Base-by-base conservation (phyloP, 768 basidiomycete genomes). In the Cystofilobasidium ferigula region DNA sequence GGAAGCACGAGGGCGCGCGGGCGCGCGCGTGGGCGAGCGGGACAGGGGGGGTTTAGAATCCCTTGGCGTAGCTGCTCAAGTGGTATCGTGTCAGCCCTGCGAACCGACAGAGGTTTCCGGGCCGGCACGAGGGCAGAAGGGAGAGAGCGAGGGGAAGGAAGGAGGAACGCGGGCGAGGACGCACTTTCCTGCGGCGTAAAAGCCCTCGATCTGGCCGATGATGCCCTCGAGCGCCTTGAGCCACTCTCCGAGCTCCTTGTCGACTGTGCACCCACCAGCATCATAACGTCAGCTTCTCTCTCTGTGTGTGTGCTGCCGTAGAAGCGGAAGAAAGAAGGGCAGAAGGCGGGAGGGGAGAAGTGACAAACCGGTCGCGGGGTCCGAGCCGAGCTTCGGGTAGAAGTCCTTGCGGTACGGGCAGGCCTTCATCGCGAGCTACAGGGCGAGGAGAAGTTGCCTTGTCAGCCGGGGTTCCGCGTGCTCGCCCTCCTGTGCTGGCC, bases 341-440 rank as follows among this genome's bases (percentile, higher is more conserved):
- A 38, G 24, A 6, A 10, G 22, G 57, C 6, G 57, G 57, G 57
- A 38, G 32, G 30, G 26, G 14, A 38, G 20, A 22, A 60, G n/a
- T 9, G 28, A 54, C 26, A 7, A 18, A 67, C 65, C 65, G 61
- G 77, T 78, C 12, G 80, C 80, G 36, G 76, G 71, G 9, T 82
- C 77, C 43, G 77, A 73, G 43, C 80, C 82, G 54, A 85, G 77
- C 76, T 84, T 84, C 53, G 76, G 73, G 76, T 83, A 84, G 73
- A 85, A 82, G 66, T 79, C 79, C 12, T 76, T 78, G 66, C 83
- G 81, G 76, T 83, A 82, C 7, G 84, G 84, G 75, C 83, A 84
- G 6, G 83, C 82, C 74, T 82, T 84, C 83, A 84, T 82, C n/a
- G 84, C 83, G 64, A 81, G 77, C 83, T 85, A n/a, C n/a, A n/a